These are phyloP conservation scores for Verbena officinalis DNA, from an alignment of 257 asterid species.

Conservation along the genomic window DNA sequence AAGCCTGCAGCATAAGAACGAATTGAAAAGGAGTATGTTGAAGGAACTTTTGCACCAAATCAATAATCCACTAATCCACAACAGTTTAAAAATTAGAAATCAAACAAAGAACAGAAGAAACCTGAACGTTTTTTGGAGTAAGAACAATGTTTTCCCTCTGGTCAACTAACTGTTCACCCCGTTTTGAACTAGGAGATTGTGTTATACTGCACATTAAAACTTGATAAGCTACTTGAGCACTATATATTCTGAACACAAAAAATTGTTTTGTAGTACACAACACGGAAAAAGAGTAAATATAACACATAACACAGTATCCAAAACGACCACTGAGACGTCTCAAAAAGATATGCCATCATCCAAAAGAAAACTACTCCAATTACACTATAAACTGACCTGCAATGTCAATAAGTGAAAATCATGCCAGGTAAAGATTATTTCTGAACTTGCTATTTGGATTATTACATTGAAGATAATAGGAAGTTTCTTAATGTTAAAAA, in stretches of 20 bases:
- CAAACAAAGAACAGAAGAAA: slow-evolving; percentile 27
- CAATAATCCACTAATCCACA: slow-evolving; percentile 7
- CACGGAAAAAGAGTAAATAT: neutral
- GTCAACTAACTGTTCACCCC: slow-evolving; percentile 71
- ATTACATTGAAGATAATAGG: too few species aligned
- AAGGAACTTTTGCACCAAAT: slow-evolving; percentile 13
- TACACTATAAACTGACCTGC: neutral
- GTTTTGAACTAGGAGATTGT: slow-evolving; percentile 78
- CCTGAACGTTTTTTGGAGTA: slow-evolving; percentile 98
- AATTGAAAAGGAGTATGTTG: slow-evolving; percentile 9
- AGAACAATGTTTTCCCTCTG: slow-evolving; percentile 86
- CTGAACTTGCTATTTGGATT: slow-evolving; percentile 1
- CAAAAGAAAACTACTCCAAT: slow-evolving; percentile 10
- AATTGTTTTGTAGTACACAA: slow-evolving; percentile 3
- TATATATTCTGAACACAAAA: slow-evolving; percentile 19
- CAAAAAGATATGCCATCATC: too few species aligned
- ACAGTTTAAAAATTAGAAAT: neutral
- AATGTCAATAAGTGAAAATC: neutral
- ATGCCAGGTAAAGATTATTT: slow-evolving; percentile 6
- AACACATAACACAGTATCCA: slow-evolving; percentile 2
- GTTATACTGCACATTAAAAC: slow-evolving; percentile 56
- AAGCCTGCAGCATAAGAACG: slow-evolving; percentile 56
- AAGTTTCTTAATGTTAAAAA: neutral
- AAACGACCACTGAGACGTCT: slow-evolving; percentile 14
- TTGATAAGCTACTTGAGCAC: slow-evolving; percentile 17